These are phyloP conservation scores for Mycena filopes DNA, from an alignment of 768 basidiomycete genomes.

Conservation along the genomic window DNA sequence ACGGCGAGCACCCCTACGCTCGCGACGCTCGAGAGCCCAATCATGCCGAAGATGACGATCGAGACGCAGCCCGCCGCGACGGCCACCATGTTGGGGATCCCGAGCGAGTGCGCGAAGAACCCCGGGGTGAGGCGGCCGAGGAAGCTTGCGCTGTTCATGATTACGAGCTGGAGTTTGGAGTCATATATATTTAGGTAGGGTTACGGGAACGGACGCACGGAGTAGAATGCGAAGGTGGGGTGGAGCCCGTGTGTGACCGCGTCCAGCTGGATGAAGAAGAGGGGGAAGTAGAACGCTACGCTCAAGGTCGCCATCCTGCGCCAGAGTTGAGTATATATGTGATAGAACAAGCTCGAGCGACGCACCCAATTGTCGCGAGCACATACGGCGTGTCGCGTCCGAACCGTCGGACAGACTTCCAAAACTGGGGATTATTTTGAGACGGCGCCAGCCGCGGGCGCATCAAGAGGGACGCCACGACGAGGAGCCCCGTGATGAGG, in stretches of 20 bases:
- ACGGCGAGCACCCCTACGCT: conserved; percentile 42
- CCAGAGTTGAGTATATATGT: too few relatives aligned
- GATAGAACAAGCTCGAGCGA: neutral
- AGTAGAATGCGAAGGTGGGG: conserved; percentile 62
- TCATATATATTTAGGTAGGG: too few relatives aligned
- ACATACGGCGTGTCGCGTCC: neutral
- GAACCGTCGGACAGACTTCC: neutral
- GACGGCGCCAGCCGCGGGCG: neutral
- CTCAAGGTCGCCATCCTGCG: conserved; percentile 47
- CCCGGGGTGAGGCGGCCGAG: conserved; percentile 51
- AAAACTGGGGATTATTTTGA: neutral
- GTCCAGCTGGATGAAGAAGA: conserved; percentile 67
- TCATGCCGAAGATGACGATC: conserved; percentile 46
- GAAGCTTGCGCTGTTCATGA: conserved; percentile 50
- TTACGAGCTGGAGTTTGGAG: conserved; percentile 42
- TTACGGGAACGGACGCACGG: conserved; percentile 46
- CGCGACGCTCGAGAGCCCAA: conserved; percentile 38
- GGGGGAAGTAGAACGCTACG: conserved; percentile 56
- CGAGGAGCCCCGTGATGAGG: neutral
- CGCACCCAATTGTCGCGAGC: conserved; percentile 21
- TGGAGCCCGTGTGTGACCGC: conserved; percentile 57
- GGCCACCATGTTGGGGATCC: conserved; percentile 42
- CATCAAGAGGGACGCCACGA: neutral
- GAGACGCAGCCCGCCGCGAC: conserved; percentile 36
- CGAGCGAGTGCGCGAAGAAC: conserved; percentile 43